Conservation (phyloP, 2,329 filamentous ascomycete species). For the Eutypa lata region DNA sequence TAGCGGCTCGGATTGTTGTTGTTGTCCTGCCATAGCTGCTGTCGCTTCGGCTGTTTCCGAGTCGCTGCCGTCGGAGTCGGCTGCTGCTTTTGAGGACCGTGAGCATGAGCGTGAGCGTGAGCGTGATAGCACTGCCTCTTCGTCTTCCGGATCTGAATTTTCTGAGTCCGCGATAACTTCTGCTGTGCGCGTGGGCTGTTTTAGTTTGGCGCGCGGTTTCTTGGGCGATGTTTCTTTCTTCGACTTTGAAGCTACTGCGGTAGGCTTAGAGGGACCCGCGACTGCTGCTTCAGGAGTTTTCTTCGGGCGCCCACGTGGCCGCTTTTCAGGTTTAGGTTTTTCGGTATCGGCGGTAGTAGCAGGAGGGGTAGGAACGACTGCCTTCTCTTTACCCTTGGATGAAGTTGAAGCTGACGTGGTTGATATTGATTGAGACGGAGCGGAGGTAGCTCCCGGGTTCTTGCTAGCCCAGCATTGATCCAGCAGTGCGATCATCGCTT, state of each 20-base stretch:
- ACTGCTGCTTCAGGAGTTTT: constrained; percentile 27
- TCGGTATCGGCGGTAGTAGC: not conserved
- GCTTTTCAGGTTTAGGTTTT: constrained; percentile 28
- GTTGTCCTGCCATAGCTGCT: constrained; percentile 12
- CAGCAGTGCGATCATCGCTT: constrained; percentile 67
- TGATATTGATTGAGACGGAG: constrained; percentile 13
- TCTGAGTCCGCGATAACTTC: constrained; percentile 53
- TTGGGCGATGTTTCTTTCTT: constrained; percentile 9
- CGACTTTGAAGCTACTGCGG: constrained; percentile 1
- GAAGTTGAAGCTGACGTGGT: constrained; percentile 15
- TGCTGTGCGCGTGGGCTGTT: constrained; percentile 21
- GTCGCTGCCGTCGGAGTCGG: constrained; percentile 38
- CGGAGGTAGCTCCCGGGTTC: constrained; percentile 22
- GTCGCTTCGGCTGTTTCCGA: constrained; percentile 34
- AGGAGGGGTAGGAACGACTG: not conserved
- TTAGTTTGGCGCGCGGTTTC: constrained; percentile 23
- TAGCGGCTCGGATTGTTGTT: too few species aligned
- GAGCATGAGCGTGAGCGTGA: constrained; percentile 26
- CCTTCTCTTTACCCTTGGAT: constrained; percentile 10
- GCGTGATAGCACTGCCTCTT: constrained; percentile 13
- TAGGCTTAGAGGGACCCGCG: not conserved
- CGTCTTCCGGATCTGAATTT: constrained; percentile 47
- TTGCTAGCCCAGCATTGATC: constrained; percentile 69
- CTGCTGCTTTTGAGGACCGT: constrained; percentile 38
- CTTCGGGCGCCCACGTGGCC: constrained; percentile 37